A percentile compares a stretch with the other conserved stretches of the same genome.
These are phyloP conservation scores for Canna indica DNA, from an alignment of 176 grass and related monocot species.

Conservation along the genomic window DNA sequence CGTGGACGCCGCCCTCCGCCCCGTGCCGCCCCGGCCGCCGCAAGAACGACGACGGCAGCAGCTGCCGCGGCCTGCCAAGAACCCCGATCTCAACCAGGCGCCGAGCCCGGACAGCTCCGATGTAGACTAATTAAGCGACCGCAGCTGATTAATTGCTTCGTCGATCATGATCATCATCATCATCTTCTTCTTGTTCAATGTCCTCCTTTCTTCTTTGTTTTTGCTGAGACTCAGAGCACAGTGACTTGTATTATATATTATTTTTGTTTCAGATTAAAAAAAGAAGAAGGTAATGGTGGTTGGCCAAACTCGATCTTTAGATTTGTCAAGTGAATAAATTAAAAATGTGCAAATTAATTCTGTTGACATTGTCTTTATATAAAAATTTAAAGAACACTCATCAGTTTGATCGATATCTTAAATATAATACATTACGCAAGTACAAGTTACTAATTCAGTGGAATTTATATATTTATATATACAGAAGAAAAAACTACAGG, in stretches of 20 bases:
- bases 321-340: too few relatives aligned
- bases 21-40: slow-evolving; percentile 25
- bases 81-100: slow-evolving; percentile 78
- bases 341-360: too few relatives aligned
- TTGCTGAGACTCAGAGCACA: background rate
- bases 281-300: background rate
- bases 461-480: too few relatives aligned
- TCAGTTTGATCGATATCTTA: too few relatives aligned
- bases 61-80: slow-evolving; percentile 9
- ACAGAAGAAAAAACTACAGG: too few relatives aligned
- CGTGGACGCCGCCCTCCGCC: slow-evolving; percentile 70
- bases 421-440: too few relatives aligned
- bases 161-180: too few relatives aligned
- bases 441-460: too few relatives aligned
- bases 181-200: background rate
- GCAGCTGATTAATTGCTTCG: background rate
- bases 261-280: background rate
- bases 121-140: slow-evolving; percentile 28
- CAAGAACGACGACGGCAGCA: slow-evolving; percentile 15
- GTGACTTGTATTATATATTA: too few relatives aligned
- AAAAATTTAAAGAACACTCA: too few relatives aligned
- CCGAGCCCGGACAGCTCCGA: slow-evolving; percentile 84
- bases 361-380: too few relatives aligned
- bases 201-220: background rate
- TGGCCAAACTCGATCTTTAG: too few relatives aligned